A percentile compares a stretch with the other conserved stretches of the same genome.
Conservation (phyloP, 2,329 filamentous ascomycete genomes). For the Diplodia intermedia region DNA sequence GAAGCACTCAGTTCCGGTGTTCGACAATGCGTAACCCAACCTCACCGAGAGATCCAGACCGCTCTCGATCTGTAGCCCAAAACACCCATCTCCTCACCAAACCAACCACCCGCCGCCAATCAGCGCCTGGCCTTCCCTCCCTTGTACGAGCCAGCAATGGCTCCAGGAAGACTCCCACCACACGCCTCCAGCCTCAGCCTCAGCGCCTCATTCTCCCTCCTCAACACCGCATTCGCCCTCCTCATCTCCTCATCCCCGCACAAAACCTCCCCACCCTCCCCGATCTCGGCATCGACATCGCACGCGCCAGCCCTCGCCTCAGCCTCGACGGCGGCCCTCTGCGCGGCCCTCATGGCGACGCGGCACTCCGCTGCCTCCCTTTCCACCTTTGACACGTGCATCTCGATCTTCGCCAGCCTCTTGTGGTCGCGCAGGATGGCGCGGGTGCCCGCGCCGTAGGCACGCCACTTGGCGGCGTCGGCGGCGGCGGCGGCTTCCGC, state of each 20-base stretch:
- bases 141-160: background rate
- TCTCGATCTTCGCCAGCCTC: background rate
- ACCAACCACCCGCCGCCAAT: too few species aligned
- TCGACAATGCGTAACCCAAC: too few species aligned
- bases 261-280: background rate
- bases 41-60: too few species aligned
- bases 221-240: background rate
- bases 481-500: background rate
- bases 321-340: background rate
- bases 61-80: background rate
- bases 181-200: background rate
- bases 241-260: background rate
- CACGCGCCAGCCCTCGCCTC: background rate
- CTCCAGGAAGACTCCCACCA: background rate
- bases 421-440: background rate
- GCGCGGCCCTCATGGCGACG: background rate
- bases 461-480: background rate
- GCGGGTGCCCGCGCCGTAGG: background rate
- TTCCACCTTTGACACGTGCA: background rate
- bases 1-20: too few species aligned
- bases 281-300: background rate
- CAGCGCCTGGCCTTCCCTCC: background rate
- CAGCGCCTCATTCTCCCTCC: background rate
- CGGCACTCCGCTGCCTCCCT: background rate
- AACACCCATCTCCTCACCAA: background rate